Base-by-base conservation (phyloP, 768 basidiomycete genomes). In the Dentipellis sp. region DNA sequence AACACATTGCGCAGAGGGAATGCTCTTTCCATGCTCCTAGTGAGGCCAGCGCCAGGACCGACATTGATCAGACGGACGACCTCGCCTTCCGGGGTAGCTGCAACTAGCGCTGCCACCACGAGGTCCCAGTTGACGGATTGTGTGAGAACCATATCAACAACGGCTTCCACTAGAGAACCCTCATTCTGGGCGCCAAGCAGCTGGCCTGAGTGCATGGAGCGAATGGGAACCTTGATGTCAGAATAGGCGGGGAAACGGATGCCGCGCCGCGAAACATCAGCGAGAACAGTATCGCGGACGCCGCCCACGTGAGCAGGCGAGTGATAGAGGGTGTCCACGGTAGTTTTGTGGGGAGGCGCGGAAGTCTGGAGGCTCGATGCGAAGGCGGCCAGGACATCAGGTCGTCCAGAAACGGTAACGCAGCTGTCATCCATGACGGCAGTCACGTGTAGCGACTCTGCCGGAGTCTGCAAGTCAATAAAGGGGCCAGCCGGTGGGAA, bases 401-500 rank as follows among this genome's bases (percentile, higher is more conserved):
- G 83, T 50, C 70, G 74, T 21, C 83, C 84, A 2, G 83, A 85
- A 50, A 84, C 68, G 10, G 83, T 83, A 54, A 81, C 68, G 54
- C 72, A 76, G 10, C 60, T 66, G 53, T 74, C 69, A 56, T 76
- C 75, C 50, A 79, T 69, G 56, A 81, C 68, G 9, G 80, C 78
- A 0, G 82, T 82, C 47, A 84, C 67, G 62, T 67, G 72, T 63
- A 84, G 66, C 14, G 63, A 54, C n/a, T 55, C 8, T 16, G 40
- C 35, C 29, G 29, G 6, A 29, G 29, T 29, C 14, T 49, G 56
- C 7, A 35, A 40, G 49, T 35, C 61, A 56, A 56, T 23, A 16
- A 3, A 50, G 42, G 42, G 23, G 23, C 23, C 19, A n/a, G 21
- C 48, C 2, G 42, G 42, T n/a, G 17, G n/a, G 11, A 14, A n/a